Evolutionary conservation across 345 rosid genomes (phyloP).

Genomic region (Garcia nutans): DNA sequence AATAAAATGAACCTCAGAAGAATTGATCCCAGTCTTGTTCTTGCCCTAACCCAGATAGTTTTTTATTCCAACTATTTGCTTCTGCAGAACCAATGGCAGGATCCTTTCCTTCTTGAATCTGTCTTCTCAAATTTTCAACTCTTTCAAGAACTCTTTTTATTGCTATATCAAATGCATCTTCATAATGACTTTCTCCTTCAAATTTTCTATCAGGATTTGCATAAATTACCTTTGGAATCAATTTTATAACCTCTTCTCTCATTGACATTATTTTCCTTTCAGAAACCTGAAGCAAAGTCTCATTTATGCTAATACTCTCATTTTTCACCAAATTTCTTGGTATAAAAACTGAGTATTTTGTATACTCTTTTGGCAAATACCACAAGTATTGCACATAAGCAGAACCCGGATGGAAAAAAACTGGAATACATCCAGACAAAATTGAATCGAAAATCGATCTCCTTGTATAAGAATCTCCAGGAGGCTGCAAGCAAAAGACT

Average conservation of each 20-base stretch:
- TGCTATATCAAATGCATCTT: constrained; percentile 27
- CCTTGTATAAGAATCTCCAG: constrained; percentile 22
- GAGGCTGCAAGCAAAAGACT: constrained; percentile 25
- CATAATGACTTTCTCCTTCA: not conserved
- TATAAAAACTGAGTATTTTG: constrained; percentile 21
- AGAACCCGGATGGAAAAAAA: constrained; percentile 26
- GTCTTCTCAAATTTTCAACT: constrained; percentile 13
- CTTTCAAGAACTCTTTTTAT: constrained; percentile 14
- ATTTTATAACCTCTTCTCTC: constrained; percentile 20
- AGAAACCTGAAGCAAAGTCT: constrained; percentile 3
- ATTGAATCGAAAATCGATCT: constrained; percentile 22
- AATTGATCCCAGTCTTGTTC: constrained; percentile 7
- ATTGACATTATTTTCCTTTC: not conserved
- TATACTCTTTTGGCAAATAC: constrained; percentile 18
- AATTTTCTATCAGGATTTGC: constrained; percentile 15
- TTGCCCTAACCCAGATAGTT: not conserved
- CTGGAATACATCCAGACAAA: constrained; percentile 23
- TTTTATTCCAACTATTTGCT: constrained; percentile 3
- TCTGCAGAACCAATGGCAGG: constrained; percentile 9
- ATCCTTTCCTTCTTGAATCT: not conserved
- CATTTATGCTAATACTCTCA: constrained; percentile 3
- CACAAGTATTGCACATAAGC: constrained; percentile 25
- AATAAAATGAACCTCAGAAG: not conserved
- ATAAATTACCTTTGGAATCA: constrained; percentile 25
- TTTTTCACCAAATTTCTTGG: constrained; percentile 12